Base-by-base conservation (phyloP, 768 basidiomycete species). In the Boletus tomentosulus region DNA sequence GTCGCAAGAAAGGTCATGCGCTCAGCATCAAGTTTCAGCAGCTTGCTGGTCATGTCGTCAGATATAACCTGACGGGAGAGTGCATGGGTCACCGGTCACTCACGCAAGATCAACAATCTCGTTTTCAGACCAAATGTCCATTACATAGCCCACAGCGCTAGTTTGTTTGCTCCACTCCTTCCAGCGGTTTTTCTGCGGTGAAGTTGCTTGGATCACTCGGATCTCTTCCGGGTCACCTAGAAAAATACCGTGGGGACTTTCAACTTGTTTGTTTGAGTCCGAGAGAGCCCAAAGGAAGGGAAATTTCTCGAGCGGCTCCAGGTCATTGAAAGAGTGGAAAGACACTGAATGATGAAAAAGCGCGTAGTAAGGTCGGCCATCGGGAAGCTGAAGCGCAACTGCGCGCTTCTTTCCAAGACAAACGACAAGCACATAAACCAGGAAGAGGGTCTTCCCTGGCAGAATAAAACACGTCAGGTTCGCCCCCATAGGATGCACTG, bases 91-190 rank as follows among this genome's bases (percentile, higher is more conserved):
- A 19, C 19, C 19, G 9, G n/a, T n/a, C 4, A 47, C 51, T 38
- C 11, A 56, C 51, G 38, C 48, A 1, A 48, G 53, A 1, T 37
- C 13, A 12, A 0, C 13, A 6, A 55, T 16, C n/a, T 57, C 57
- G 3, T 47, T 1, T 13, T 41, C n/a, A 1, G 31, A 28, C 52
- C 52, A 57, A 16, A 53, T 27, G 15, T 53, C 35, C 55, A 53
- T 56, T 0, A 53, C 25, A 10, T 43, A 56, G 19, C 25, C 11
- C 2, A 2, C 0, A 3, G 45, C 38, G 0, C 24, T n/a, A 12
- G 4, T 2, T 3, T 51, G 22, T 8, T 50, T 55, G 10, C 34
- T 57, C 57, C 57, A 55, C 15, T 41, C n/a, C 1, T 48, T 31
- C 53, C 50, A 57, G 2, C 24, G 39, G 0, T 0, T 22, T 3